phyloP scores from a whole-genome alignment of 352 stramenopile genomes.

The Phytopythium oedochilum region DNA sequence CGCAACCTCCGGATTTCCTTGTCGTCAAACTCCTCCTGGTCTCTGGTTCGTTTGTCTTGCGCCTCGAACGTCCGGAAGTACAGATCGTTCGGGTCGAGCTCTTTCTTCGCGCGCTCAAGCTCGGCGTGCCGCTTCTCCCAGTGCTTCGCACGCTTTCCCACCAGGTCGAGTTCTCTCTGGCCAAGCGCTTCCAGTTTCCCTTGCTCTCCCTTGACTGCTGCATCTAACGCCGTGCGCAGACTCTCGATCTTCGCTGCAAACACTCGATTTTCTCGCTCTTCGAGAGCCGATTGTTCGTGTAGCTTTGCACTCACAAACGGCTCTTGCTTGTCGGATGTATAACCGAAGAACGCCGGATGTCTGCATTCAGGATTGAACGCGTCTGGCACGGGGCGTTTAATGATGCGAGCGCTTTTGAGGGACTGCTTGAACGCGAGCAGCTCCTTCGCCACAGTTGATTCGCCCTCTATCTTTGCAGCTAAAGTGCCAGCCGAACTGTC shows the following conservation, averaged over 20 bases:
- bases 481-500: neutral
- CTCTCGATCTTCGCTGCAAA: conserved; percentile 52
- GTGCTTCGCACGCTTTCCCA: conserved; percentile 50
- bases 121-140: conserved; percentile 60
- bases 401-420: conserved; percentile 41
- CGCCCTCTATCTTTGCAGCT: neutral
- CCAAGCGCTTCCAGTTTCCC: conserved; percentile 51
- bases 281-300: conserved; percentile 19
- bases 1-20: conserved; percentile 39
- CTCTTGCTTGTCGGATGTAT: conserved; percentile 33
- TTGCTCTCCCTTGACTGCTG: conserved; percentile 28
- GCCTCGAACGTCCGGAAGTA: conserved; percentile 68
- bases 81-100: conserved; percentile 73
- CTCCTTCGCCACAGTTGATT: conserved; percentile 3
- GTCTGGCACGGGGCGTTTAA: conserved; percentile 37
- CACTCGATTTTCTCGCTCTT: conserved; percentile 33
- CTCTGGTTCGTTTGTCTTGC: conserved; percentile 50
- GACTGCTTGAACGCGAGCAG: conserved; percentile 20
- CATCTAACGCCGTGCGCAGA: conserved; percentile 28
- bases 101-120: conserved; percentile 58
- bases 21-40: conserved; percentile 55
- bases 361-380: conserved; percentile 39
- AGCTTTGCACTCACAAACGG: conserved; percentile 35
- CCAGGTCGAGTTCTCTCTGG: conserved; percentile 40
- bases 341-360: conserved; percentile 74